phyloP scores from a whole-genome alignment of 495 filamentous ascomycete genomes.

The Massariosphaeria phaeospora region DNA sequence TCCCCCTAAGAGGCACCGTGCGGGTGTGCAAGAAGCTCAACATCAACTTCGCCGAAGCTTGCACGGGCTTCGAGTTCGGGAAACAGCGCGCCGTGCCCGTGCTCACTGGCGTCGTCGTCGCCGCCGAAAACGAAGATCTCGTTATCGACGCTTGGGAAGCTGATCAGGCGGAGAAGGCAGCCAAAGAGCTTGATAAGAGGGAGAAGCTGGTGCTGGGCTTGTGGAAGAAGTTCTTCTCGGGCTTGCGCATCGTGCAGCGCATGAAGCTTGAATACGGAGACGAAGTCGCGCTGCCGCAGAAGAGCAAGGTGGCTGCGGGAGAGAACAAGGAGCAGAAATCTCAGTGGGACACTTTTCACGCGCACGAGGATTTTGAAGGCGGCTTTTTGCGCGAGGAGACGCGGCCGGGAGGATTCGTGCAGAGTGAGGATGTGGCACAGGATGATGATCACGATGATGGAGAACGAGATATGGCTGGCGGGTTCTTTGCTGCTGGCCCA shows the following conservation, averaged over 20 bases:
- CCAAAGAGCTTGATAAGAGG: slow-evolving; percentile 77
- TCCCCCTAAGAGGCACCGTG: slow-evolving; percentile 70
- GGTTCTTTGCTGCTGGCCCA: slow-evolving; percentile 5
- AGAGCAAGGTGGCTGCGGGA: neutral
- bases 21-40: slow-evolving; percentile 76
- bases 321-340: slow-evolving; percentile 15
- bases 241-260: slow-evolving; percentile 72
- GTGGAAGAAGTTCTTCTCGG: slow-evolving; percentile 86
- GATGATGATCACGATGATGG: slow-evolving; percentile 15
- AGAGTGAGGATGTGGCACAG: slow-evolving; percentile 26
- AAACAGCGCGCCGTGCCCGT: slow-evolving; percentile 88
- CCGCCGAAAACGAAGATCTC: slow-evolving; percentile 66
- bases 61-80: slow-evolving; percentile 94
- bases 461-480: slow-evolving; percentile 10
- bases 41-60: slow-evolving; percentile 90
- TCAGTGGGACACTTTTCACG: slow-evolving; percentile 29
- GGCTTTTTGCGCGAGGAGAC: slow-evolving; percentile 25
- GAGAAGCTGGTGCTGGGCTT: slow-evolving; percentile 65
- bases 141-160: slow-evolving; percentile 76
- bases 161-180: slow-evolving; percentile 68
- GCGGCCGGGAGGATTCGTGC: slow-evolving; percentile 20
- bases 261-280: slow-evolving; percentile 68
- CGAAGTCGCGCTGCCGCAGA: slow-evolving; percentile 41
- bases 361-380: slow-evolving; percentile 28
- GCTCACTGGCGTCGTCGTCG: slow-evolving; percentile 84